Conservation (phyloP, 1,284 basidiomycete genomes). For the Meira miltonrushii region DNA sequence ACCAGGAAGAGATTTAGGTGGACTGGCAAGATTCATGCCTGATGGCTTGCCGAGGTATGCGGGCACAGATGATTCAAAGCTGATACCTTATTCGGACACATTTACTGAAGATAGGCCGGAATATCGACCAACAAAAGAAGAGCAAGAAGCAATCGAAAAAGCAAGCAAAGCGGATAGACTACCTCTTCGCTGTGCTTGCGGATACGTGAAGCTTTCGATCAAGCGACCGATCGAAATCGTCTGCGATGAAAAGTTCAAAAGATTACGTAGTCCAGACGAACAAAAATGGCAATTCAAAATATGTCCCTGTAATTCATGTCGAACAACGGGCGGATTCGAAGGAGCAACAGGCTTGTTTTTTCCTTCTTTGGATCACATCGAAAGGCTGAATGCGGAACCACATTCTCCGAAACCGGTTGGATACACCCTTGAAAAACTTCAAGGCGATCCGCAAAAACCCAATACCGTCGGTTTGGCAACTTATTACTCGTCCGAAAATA, state of each 20-base stretch:
- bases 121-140: conserved; percentile 3
- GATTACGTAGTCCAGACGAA: background rate
- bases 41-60: conserved; percentile 6
- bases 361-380: too few species aligned
- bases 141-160: background rate
- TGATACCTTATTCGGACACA: background rate
- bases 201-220: background rate
- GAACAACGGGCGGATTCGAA: conserved; percentile 6
- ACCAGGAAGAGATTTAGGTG: background rate
- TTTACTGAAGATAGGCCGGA: background rate
- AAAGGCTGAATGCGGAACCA: too few species aligned
- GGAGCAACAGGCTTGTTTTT: too few species aligned
- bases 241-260: background rate
- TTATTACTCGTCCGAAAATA: too few species aligned
- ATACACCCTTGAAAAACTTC: too few species aligned
- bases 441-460: too few species aligned
- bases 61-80: background rate
- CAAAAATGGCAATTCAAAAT: conserved; percentile 3
- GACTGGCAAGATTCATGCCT: conserved; percentile 1
- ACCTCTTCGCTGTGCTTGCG: conserved; percentile 1
- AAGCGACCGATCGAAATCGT: background rate
- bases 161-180: background rate
- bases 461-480: too few species aligned
- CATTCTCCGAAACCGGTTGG: too few species aligned
- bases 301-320: conserved; percentile 5